phyloP scores from a whole-genome alignment of 169 alveolate species.

The Eimeria zaria region DNA sequence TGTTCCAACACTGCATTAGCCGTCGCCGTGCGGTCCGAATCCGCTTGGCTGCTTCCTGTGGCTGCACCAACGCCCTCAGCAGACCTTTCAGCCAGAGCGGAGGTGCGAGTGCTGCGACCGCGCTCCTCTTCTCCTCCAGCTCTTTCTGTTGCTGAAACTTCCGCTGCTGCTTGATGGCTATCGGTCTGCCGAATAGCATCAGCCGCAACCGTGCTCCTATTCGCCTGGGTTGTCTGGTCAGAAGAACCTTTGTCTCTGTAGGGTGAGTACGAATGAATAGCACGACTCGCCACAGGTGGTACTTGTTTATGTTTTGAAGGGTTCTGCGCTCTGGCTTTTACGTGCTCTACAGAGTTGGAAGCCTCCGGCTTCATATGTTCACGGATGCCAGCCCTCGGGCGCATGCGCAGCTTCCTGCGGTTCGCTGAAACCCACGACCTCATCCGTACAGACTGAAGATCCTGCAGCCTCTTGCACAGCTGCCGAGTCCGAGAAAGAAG shows the following conservation, averaged over 20 bases:
- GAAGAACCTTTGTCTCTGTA: slow-evolving; percentile 6
- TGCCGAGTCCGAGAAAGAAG: slow-evolving; percentile 68
- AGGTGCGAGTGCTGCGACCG: slow-evolving; percentile 13
- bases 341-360: background rate
- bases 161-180: slow-evolving; percentile 2
- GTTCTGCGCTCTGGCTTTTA: background rate
- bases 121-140: background rate
- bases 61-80: slow-evolving; percentile 30
- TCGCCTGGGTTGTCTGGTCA: background rate
- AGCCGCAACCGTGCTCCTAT: background rate
- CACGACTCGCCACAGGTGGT: slow-evolving; percentile 19
- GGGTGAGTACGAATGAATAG: slow-evolving; percentile 7
- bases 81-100: background rate
- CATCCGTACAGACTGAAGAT: slow-evolving; percentile 7
- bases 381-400: slow-evolving; percentile 14
- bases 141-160: background rate
- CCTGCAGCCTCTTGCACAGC: slow-evolving; percentile 49
- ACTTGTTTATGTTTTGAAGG: background rate
- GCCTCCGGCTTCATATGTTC: slow-evolving; percentile 33
- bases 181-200: background rate
- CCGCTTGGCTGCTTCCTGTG: background rate
- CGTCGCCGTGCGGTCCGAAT: slow-evolving; percentile 15
- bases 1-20: background rate
- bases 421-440: slow-evolving; percentile 54
- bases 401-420: slow-evolving; percentile 64